A percentile compares a stretch with the other conserved stretches of the same genome.
Conservation (phyloP, 345 rosid species). For the Pugionium cornutum region DNA sequence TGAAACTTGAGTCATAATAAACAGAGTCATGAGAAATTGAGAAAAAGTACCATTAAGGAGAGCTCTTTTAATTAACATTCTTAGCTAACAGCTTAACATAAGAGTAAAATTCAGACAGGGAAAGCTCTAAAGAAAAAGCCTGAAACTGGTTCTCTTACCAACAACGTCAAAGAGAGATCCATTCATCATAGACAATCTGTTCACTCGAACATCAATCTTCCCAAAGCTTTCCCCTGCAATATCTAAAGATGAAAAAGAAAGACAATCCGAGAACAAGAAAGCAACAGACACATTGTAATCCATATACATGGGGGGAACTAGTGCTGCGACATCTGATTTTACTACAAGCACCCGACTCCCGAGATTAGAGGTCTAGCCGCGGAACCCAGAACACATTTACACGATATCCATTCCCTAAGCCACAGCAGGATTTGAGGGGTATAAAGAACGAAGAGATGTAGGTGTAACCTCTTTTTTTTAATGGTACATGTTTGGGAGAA, state of each 20-base stretch:
- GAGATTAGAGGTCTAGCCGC: background rate
- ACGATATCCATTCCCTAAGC: conserved; percentile 26
- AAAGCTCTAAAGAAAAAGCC: conserved; percentile 21
- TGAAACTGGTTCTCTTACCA: conserved; percentile 34
- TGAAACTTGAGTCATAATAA: conserved; percentile 23
- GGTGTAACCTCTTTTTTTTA: conserved; percentile 34
- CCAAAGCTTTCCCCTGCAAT: conserved; percentile 32
- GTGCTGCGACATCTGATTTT: conserved; percentile 25
- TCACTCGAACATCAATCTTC: conserved; percentile 28
- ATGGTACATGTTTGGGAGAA: conserved; percentile 34
- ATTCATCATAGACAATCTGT: conserved; percentile 23
- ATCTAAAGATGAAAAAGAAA: conserved; percentile 25
- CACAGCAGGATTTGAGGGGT: conserved; percentile 32
- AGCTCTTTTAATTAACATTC: conserved; percentile 19
- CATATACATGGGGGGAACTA: conserved; percentile 33
- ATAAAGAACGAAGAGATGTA: conserved; percentile 21
- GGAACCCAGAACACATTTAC: conserved; percentile 14
- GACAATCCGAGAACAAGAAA: conserved; percentile 31
- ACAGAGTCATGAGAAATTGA: conserved; percentile 17
- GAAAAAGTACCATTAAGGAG: conserved; percentile 6
- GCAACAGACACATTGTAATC: conserved; percentile 17
- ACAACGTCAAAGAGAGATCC: conserved; percentile 26
- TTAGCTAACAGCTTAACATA: conserved; percentile 15
- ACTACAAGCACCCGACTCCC: conserved; percentile 25
- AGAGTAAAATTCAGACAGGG: conserved; percentile 4